A percentile compares a stretch with the other conserved stretches of the same genome.
These are phyloP conservation scores for Alternaria brassicae DNA, from an alignment of 2,329 filamentous ascomycete genomes.

Conservation along the genomic window DNA sequence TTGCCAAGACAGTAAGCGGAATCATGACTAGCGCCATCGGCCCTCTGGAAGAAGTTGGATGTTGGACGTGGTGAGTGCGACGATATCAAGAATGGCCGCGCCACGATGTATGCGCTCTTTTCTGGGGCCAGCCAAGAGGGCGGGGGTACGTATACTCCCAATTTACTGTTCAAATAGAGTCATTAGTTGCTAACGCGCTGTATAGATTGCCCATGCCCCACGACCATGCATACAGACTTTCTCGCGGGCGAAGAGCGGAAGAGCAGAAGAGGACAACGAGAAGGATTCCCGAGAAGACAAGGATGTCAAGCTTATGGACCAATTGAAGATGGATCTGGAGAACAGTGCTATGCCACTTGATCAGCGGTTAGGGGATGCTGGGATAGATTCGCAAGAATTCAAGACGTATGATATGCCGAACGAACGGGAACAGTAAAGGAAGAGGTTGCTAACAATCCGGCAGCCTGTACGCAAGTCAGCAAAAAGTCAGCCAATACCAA, in stretches of 20 bases:
- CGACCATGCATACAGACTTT: conserved; percentile 35
- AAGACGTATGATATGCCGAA: conserved; percentile 28
- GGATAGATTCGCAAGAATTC: conserved; percentile 39
- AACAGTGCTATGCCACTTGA: conserved; percentile 34
- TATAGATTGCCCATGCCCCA: conserved; percentile 36
- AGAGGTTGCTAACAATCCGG: conserved; percentile 17
- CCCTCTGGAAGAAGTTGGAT: conserved; percentile 30
- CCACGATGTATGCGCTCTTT: conserved; percentile 55
- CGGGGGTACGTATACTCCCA: conserved; percentile 45
- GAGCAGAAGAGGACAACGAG: conserved; percentile 29
- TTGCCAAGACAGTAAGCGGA: conserved; percentile 38
- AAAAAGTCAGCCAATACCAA: conserved; percentile 27
- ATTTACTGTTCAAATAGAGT: not conserved
- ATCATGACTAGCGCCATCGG: conserved; percentile 30
- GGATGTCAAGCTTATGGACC: conserved; percentile 20
- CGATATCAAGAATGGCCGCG: conserved; percentile 51
- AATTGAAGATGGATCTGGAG: conserved; percentile 30
- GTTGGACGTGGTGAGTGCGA: conserved; percentile 16
- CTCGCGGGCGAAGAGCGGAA: conserved; percentile 30
- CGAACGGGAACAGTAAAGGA: not conserved
- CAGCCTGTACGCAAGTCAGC: conserved; percentile 39
- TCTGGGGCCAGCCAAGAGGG: conserved; percentile 52
- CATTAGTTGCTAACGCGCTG: conserved; percentile 23
- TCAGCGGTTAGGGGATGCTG: conserved; percentile 36
- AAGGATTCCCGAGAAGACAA: conserved; percentile 7